Evolutionary conservation across 345 rosid species (phyloP), one percentile per base, ranked within the genome.

Genomic region (Turritis glabra): DNA sequence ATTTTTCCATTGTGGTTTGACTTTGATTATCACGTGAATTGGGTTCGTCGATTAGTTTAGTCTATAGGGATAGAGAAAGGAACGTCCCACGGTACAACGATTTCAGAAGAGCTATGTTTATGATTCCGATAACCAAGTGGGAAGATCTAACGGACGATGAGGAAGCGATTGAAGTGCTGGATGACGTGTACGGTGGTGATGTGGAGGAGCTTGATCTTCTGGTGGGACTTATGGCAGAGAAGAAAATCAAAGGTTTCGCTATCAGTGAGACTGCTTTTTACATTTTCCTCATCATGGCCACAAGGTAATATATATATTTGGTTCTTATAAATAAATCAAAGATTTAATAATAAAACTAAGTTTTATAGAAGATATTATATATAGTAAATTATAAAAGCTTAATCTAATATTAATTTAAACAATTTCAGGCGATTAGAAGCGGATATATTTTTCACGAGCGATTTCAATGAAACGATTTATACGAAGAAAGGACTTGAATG

Each of bases 201-300:
- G 83, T 88, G 5, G 93, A 88, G 25, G 82, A 82, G 47, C 77
- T 86, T 8, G 93, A 88, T 53, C 74, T 83, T 59, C 74, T 82
- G 1, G 87, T 85, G 0, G 90, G 90, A n/a, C 85, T 84, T 26
- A 71, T 83, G 85, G 89, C 90, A 19, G 93, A 86, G 81, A 88
- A 82, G 76, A 88, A 86, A 23, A 84, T 88, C 44, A 85, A 76
- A 58, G 92, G 90, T 0, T 88, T 88, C 48, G 90, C 93, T 47
- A 88, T 86, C 0, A 86, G 90, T 41, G 90, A 88, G 71, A 86
- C 93, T 11, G 89, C 90, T 1, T 88, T 88, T 5, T 10, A 79
- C 40, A 74, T 84, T 30, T 86, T 86, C 70, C 48, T 86, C 19
- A 0, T 83, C 17, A 84, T 88, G 90, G 90, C 90, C 22, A 5